Evolutionary conservation across 768 basidiomycete species (phyloP).

Genomic region (Lanmaoa rubissima): DNA sequence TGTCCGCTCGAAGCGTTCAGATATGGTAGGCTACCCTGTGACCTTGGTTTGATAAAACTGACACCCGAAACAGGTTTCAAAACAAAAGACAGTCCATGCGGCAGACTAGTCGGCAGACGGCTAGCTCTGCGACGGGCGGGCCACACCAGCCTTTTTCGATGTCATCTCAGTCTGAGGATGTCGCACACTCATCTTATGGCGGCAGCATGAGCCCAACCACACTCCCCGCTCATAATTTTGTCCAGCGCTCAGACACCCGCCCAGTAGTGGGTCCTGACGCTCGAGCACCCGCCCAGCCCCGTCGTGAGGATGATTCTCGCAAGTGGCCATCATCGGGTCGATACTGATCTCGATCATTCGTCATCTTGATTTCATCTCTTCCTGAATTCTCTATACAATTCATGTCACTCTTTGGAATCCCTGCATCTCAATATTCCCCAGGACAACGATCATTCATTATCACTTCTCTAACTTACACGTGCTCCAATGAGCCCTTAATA

Average conservation of each 20-base stretch:
- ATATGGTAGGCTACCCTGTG: constrained; percentile 59
- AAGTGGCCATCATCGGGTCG: constrained; percentile 47
- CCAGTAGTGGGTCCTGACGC: constrained; percentile 31
- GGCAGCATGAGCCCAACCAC: constrained; percentile 32
- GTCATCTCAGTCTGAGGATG: constrained; percentile 34
- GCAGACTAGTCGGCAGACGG: constrained; percentile 66
- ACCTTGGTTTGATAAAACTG: constrained; percentile 17
- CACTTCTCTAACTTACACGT: constrained; percentile 34
- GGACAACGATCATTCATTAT: constrained; percentile 39
- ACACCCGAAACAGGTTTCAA: constrained; percentile 64
- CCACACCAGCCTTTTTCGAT: constrained; percentile 52
- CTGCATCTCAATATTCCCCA: constrained; percentile 32
- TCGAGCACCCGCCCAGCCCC: constrained; percentile 33
- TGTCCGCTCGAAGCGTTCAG: constrained; percentile 83
- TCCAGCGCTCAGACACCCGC: constrained; percentile 43
- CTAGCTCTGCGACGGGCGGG: constrained; percentile 42
- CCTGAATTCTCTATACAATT: constrained; percentile 34
- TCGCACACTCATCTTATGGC: constrained; percentile 35
- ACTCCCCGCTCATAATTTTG: constrained; percentile 36
- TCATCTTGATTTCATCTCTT: constrained; percentile 36
- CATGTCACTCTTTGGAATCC: constrained; percentile 35
- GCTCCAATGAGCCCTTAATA: constrained; percentile 33
- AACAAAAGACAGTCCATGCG: constrained; percentile 84
- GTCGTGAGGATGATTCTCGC: constrained; percentile 47
- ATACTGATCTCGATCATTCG: constrained; percentile 41